Conservation (phyloP, 2,329 filamentous ascomycete species). For the Paecilomyces sp. region DNA sequence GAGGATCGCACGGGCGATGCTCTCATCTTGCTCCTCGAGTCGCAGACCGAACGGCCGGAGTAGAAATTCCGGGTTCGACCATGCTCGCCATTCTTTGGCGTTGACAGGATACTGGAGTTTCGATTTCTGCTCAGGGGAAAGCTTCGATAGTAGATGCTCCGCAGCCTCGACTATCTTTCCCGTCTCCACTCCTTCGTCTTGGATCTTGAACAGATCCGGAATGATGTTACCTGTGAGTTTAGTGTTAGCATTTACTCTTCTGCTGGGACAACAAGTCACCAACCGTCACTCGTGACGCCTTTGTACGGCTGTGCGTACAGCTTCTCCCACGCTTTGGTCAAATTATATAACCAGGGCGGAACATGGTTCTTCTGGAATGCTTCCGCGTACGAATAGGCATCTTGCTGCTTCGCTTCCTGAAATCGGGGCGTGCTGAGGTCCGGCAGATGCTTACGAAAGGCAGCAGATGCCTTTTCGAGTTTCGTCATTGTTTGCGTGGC, state of each 20-base stretch:
- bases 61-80: constrained; percentile 67
- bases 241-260: constrained; percentile 1
- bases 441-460: constrained; percentile 55
- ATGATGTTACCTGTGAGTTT: constrained; percentile 41
- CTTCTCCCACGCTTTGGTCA: constrained; percentile 54
- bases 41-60: constrained; percentile 62
- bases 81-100: constrained; percentile 64
- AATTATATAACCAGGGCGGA: constrained; percentile 60
- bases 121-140: constrained; percentile 44
- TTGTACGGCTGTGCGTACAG: constrained; percentile 59
- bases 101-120: constrained; percentile 56
- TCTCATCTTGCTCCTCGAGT: constrained; percentile 52
- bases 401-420: constrained; percentile 54
- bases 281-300: constrained; percentile 63
- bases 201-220: constrained; percentile 49
- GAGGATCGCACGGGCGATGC: constrained; percentile 45
- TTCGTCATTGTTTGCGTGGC: neutral
- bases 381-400: constrained; percentile 55
- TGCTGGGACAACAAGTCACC: constrained; percentile 6
- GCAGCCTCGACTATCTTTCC: constrained; percentile 48
- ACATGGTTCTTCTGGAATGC: constrained; percentile 52
- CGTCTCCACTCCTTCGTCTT: constrained; percentile 59
- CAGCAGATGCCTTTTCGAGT: constrained; percentile 16
- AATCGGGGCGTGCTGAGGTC: constrained; percentile 57
- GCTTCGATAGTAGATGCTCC: constrained; percentile 37